Evolutionary conservation across 2,329 filamentous ascomycete species (phyloP), one percentile per base, ranked within the genome.

Genomic region (Monilinia vaccinii-corymbosi): DNA sequence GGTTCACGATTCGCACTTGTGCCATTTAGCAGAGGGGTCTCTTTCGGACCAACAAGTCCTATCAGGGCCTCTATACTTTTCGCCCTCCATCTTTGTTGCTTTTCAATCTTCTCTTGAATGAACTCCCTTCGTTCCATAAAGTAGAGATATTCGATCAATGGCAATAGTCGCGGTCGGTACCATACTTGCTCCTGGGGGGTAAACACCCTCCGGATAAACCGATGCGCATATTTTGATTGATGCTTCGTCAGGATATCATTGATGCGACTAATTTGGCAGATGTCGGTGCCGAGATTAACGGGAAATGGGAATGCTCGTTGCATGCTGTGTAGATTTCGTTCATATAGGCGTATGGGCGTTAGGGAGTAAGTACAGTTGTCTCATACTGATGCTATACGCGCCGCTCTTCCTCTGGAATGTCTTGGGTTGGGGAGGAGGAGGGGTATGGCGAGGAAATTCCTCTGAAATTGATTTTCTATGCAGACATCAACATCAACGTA

Each of bases 211-310:
- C 51, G 44, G 4, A 63, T 28, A 52, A 69, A 68, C 10, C 36
- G 44, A 14, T 34, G n/a, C 7, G 58, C 57, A 31, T 31, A 36
- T 11, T 44, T 32, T 2, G 55, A 44, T 21, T 44, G 49, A 23
- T 55, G n/a, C 42, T 56, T 53, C 9, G 34, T 58, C 9, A 67
- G 38, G 25, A 67, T 60, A 5, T 52, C 45, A 3, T 34, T 45
- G 36, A 96, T 83, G 59, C 91, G 84, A 0, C 79, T 73, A 60
- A 91, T 80, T 60, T 80, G 79, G 72, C 89, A 91, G 60, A 96
- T 87, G 71, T 96, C 91, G 51, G 83, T 93, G 61, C 91, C 91
- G 56, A 96, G 76, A 52, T 80, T 79, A 16, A 93, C 70, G 1
- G 84, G 77, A n/a, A 84, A 77, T 1, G 86, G 85, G 67, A 92